Evolutionary conservation across 495 filamentous ascomycete species (phyloP).

Genomic region (Aspergillus cristatus): DNA sequence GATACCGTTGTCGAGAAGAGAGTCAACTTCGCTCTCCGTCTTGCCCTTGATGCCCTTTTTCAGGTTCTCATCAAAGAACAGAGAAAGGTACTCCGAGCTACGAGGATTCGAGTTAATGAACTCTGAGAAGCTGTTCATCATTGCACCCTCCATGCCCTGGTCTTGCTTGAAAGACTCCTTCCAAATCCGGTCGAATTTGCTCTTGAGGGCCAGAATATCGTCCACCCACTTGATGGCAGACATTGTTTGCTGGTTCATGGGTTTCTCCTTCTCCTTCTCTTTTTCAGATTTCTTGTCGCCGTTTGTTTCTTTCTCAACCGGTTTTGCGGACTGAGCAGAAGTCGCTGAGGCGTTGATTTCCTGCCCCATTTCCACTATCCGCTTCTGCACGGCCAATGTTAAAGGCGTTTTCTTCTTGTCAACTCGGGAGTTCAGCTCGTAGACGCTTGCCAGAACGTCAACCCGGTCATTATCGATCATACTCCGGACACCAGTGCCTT

Average conservation of each 20-base stretch:
- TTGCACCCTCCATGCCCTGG: conserved; percentile 65
- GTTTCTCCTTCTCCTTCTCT: conserved; percentile 41
- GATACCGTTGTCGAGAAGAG: conserved; percentile 81
- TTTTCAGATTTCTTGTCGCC: conserved; percentile 27
- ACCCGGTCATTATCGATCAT: conserved; percentile 90
- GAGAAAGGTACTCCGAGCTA: conserved; percentile 83
- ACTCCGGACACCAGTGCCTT: conserved; percentile 68
- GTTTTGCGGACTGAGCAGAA: conserved; percentile 11
- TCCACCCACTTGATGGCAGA: conserved; percentile 94
- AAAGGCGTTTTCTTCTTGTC: conserved; percentile 66
- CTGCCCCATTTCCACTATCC: conserved; percentile 70
- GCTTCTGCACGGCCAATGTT: conserved; percentile 55
- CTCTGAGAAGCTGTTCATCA: conserved; percentile 75
- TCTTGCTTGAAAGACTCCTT: conserved; percentile 60
- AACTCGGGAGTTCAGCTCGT: conserved; percentile 65
- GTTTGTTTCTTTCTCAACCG: conserved; percentile 23
- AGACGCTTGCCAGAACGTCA: conserved; percentile 68
- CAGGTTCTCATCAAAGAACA: conserved; percentile 95
- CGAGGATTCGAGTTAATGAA: conserved; percentile 84
- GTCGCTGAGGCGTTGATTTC: conserved; percentile 61
- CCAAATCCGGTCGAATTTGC: conserved; percentile 81
- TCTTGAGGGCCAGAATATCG: conserved; percentile 75
- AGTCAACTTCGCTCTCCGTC: conserved; percentile 83
- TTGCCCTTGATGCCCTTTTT: conserved; percentile 90
- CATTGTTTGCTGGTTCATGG: conserved; percentile 56